Base-by-base conservation (phyloP, 371 early-diverging fungal genomes). In the Mucor sp. region DNA sequence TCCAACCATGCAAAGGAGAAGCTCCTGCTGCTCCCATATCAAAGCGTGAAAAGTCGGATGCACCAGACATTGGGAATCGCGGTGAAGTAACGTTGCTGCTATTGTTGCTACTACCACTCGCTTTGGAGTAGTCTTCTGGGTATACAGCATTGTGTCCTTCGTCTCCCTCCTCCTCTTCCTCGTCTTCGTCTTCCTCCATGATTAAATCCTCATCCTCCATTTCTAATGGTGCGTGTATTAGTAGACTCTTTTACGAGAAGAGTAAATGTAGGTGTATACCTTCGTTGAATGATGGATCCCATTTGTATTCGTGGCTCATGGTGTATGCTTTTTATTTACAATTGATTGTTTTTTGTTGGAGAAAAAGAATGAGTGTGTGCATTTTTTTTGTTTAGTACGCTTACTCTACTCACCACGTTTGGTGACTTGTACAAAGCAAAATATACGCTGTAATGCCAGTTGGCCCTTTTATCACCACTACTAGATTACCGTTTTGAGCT, bases 161-260 rank as follows among this genome's bases (percentile, higher is more conserved):
- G 25, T 59, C 58, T 25, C 56, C 55, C 7, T 63, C 67, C 56
- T 67, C 63, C 15, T 71, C 65, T 5, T 68, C 63, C 3, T 58
- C 63, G 4, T 63, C 66, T 21, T 50, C 66, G 30, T 50, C 59
- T 44, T 68, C 72, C 25, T 63, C 65, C 72, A 72, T 68, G 8
- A 68, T 44, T 3, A 43, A 37, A 58, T 72, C 72, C 30, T 70
- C 70, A 30, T 72, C 68, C 19, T 72, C 70, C 62, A 69, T 65
- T 21, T 69, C 70, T 65, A 53, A n/a, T n/a, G n/a, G n/a, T n/a
- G n/a, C 6, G 7, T 35, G n/a, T 6, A 2, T 47, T 2, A 35
- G 37, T 12, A 35, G 9, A 3, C 6, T 9, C 0, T 12, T 35
- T 11, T 35, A 35, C 12, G 12, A 35, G 6, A 41, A 4, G 17